Percentiles rank a stretch among this genome's conserved stretches.
phyloP scores from a whole-genome alignment of 257 asterid species.

The Euphrasia confusa region DNA sequence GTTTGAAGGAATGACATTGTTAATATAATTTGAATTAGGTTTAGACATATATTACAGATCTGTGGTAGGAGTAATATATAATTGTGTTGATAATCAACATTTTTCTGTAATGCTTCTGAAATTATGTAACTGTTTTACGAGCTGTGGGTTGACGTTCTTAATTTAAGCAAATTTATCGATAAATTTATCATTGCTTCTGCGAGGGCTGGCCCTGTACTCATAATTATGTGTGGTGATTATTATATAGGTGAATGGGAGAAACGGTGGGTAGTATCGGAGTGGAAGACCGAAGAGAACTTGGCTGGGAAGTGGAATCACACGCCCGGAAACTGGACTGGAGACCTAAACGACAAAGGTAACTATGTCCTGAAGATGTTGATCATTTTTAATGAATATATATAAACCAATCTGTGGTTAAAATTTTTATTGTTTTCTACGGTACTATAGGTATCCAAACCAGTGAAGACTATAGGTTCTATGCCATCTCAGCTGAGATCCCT shows the following conservation, averaged over 20 bases:
- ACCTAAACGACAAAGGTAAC: constrained; percentile 65
- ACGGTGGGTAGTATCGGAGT: constrained; percentile 76
- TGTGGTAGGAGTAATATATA: neutral
- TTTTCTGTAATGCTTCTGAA: no score
- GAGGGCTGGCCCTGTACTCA: no score
- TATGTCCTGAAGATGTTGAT: neutral
- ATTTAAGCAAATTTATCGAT: no score
- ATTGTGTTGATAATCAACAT: neutral
- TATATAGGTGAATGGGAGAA: no score
- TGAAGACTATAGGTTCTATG: constrained; percentile 81
- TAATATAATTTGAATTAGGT: constrained; percentile 17
- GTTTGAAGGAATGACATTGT: neutral
- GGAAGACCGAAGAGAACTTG: constrained; percentile 78
- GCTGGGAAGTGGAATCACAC: constrained; percentile 93
- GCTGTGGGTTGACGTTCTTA: no score
- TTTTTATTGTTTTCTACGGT: neutral
- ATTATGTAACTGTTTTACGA: no score
- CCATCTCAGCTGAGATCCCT: constrained; percentile 82
- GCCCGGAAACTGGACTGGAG: constrained; percentile 86
- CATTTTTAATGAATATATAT: constrained; percentile 5
- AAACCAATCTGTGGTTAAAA: neutral
- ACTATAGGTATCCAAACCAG: constrained; percentile 83
- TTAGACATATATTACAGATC: constrained; percentile 29
- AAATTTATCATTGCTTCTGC: no score
- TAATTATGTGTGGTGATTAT: no score